Evolutionary conservation across 768 basidiomycete species (phyloP).

Genomic region (Lyophyllum decastes): DNA sequence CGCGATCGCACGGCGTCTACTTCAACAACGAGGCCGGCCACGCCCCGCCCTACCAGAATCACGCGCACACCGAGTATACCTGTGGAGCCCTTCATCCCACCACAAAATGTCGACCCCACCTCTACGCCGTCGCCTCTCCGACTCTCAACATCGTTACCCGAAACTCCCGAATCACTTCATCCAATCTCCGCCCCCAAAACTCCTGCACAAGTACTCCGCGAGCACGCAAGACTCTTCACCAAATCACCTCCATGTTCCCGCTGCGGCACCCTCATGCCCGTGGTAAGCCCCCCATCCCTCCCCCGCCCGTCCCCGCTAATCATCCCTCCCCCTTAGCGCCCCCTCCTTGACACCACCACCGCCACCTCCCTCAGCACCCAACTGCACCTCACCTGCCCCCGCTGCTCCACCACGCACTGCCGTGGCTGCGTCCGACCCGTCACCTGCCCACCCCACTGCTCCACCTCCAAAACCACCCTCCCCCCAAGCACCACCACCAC

Average conservation of each 20-base stretch:
- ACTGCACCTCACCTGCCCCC: constrained; percentile 11
- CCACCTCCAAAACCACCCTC: background rate
- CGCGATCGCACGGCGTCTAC: background rate
- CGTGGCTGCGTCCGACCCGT: constrained; percentile 9
- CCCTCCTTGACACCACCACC: too few species aligned
- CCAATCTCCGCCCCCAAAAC: background rate
- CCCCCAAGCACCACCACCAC: background rate
- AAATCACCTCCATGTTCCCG: constrained; percentile 2
- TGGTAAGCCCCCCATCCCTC: background rate
- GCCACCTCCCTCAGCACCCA: background rate
- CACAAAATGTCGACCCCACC: background rate
- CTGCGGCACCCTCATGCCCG: background rate
- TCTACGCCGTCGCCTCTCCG: background rate
- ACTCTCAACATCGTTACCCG: background rate
- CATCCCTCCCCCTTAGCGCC: too few species aligned
- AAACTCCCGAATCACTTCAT: background rate
- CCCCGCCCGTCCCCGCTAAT: background rate
- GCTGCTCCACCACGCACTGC: constrained; percentile 11
- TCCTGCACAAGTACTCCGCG: background rate
- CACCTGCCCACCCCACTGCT: constrained; percentile 8
- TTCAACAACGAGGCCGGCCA: background rate
- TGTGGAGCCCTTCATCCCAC: background rate
- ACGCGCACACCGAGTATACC: background rate
- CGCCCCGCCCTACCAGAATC: background rate
- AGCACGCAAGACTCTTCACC: constrained; percentile 4